Conservation (phyloP, 331 rosid species). For the Spiraea crenata region DNA sequence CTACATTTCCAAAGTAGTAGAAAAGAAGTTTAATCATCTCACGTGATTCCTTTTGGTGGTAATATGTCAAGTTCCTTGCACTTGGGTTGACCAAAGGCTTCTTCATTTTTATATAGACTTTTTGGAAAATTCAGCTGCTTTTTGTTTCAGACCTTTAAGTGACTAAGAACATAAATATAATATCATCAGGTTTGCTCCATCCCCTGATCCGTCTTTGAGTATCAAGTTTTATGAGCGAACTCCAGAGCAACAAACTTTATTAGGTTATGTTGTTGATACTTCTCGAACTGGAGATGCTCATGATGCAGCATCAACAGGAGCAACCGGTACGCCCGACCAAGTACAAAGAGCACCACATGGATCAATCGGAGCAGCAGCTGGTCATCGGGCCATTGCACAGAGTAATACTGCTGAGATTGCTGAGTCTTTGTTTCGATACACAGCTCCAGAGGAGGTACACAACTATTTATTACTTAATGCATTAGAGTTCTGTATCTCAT, state of each 20-base stretch:
- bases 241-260: constrained; percentile 75
- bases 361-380: constrained; percentile 82
- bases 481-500: neutral
- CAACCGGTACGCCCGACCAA: constrained; percentile 36
- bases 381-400: constrained; percentile 94
- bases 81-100: constrained; percentile 6
- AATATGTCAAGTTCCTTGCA: constrained; percentile 6
- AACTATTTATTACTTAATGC: neutral
- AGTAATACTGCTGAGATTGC: constrained; percentile 77
- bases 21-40: neutral
- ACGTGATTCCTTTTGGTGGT: neutral
- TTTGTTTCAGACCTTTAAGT: constrained; percentile 15
- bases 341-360: constrained; percentile 66
- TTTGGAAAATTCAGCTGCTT: constrained; percentile 14
- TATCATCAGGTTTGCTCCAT: constrained; percentile 70
- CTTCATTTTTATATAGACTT: neutral
- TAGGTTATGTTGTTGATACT: constrained; percentile 70
- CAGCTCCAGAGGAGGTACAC: constrained; percentile 90
- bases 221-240: constrained; percentile 86
- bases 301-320: constrained; percentile 36
- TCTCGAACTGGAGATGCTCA: constrained; percentile 39
- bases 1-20: neutral
- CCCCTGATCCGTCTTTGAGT: constrained; percentile 69
- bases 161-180: neutral
- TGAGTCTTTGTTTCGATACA: constrained; percentile 80